Base-by-base conservation (phyloP, 345 rosid genomes). In the Arabidopsis thaliana region DNA sequence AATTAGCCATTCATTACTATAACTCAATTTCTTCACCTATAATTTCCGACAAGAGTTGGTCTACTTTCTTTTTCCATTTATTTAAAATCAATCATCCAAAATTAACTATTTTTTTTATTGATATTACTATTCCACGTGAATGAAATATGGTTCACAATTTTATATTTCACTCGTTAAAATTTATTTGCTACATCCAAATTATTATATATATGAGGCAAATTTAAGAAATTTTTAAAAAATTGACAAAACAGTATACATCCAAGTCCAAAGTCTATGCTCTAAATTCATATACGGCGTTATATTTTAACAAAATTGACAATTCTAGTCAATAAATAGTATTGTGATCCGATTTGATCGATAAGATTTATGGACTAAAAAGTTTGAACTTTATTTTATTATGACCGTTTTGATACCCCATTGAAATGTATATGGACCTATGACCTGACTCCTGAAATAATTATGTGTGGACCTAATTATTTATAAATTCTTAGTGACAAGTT, bases 1-100 rank as follows among this genome's bases (percentile, higher is more conserved):
- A 64, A 20, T 70, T 56, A 70, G 55, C 76, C 72, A 56, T 64
- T 77, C 71, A 69, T 56, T 77, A 70, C 45, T 57, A 20, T 40
- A 6, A 56, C 45, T 77, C 41, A 41, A 33, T 60, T 52, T 76
- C 57, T 69, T 61, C 66, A 70, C 34, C 80, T 69, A 55, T 23
- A 55, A 52, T 16, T 41, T 55, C 75, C 65, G 80, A 77, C 76
- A 63, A 46, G 11, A 46, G 45, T 38, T 65, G 76, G 60, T 62
- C 71, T 69, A 69, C 75, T 62, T 55, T 62, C 59, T 13, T 70
- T 70, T 38, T 56, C 71, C 23, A 56, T 30, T 45, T 56, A 62
- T 44, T 62, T 37, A 8, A 36, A 59, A 42, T 51, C 16, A 41
- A 68, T 50, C 37, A 67, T 32, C 25, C 44, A 25, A 57, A 44